Percentiles rank a stretch among this genome's conserved stretches.
phyloP scores from a whole-genome alignment of 371 early-diverging fungal genomes.

The Thermomucor indicae-seudaticae region DNA sequence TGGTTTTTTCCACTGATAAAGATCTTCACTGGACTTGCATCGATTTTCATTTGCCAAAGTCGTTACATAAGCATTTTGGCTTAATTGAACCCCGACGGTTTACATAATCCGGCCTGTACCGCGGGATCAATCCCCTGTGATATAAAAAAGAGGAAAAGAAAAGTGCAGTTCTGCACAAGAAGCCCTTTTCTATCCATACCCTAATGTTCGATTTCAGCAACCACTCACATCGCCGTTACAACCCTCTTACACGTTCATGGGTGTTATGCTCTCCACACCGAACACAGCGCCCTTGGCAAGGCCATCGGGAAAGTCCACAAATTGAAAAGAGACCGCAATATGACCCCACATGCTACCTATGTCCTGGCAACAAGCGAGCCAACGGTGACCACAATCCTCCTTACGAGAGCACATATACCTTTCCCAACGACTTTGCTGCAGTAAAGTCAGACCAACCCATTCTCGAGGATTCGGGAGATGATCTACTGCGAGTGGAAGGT shows the following conservation, averaged over 20 bases:
- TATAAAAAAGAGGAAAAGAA: background rate
- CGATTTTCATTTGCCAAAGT: no score
- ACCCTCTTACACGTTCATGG: constrained; percentile 86
- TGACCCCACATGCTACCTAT: constrained; percentile 83
- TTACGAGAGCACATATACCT: constrained; percentile 74
- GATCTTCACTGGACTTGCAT: no score
- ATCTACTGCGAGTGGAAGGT: constrained; percentile 61
- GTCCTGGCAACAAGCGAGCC: constrained; percentile 81
- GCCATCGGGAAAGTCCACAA: constrained; percentile 60
- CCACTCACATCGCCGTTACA: constrained; percentile 85
- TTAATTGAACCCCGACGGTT: constrained; percentile 1
- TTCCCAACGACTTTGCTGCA: constrained; percentile 90
- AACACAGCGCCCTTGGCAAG: constrained; percentile 92
- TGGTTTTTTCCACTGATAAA: background rate
- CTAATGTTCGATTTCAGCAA: constrained; percentile 30
- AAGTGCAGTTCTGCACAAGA: background rate
- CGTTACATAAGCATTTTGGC: background rate
- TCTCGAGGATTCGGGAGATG: constrained; percentile 14
- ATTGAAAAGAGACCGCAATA: constrained; percentile 52
- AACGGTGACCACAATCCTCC: constrained; percentile 72
- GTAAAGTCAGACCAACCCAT: constrained; percentile 62
- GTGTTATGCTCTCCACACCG: constrained; percentile 94
- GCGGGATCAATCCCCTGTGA: background rate
- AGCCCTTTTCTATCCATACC: no score
- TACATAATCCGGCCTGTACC: constrained; percentile 3